These are phyloP conservation scores for Forsythia viridissima DNA, from an alignment of 257 asterid species.

Conservation along the genomic window DNA sequence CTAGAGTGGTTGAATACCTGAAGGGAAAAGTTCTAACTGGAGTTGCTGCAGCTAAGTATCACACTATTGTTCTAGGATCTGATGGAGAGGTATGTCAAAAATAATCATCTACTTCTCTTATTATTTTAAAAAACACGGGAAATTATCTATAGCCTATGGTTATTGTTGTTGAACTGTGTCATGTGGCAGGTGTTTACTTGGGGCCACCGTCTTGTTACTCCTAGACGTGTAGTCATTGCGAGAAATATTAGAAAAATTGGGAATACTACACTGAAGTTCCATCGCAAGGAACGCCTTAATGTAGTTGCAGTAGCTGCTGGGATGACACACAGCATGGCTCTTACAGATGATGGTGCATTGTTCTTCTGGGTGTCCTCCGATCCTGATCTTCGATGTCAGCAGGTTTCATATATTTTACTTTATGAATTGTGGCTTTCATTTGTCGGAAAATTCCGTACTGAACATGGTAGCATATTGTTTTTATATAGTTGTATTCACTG, in stretches of 20 bases:
- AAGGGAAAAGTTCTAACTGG: conserved; percentile 77
- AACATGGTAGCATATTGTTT: conserved; percentile 12
- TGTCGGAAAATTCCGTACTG: neutral
- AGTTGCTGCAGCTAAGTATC: conserved; percentile 91
- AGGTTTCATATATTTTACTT: conserved; percentile 51
- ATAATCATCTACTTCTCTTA: conserved; percentile 9
- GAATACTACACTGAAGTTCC: conserved; percentile 69
- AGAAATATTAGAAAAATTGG: conserved; percentile 69
- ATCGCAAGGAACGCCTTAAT: conserved; percentile 77
- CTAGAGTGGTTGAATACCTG: conserved; percentile 89
- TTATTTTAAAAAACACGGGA: neutral
- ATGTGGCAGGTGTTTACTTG: conserved; percentile 88
- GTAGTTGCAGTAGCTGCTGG: conserved; percentile 91
- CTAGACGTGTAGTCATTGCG: conserved; percentile 75
- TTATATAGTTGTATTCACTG: conserved; percentile 58
- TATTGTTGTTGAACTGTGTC: neutral
- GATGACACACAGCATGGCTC: conserved; percentile 74
- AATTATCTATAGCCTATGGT: neutral
- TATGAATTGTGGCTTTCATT: neutral
- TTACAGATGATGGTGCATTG: conserved; percentile 91
- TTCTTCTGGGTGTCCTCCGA: conserved; percentile 91
- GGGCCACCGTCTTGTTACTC: conserved; percentile 98
- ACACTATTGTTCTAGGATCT: conserved; percentile 85
- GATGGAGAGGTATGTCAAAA: conserved; percentile 83
- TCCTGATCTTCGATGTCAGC: conserved; percentile 71